Evolutionary conservation across 129 eudicot genomes (phyloP).

Genomic region (Erigeron canadensis): DNA sequence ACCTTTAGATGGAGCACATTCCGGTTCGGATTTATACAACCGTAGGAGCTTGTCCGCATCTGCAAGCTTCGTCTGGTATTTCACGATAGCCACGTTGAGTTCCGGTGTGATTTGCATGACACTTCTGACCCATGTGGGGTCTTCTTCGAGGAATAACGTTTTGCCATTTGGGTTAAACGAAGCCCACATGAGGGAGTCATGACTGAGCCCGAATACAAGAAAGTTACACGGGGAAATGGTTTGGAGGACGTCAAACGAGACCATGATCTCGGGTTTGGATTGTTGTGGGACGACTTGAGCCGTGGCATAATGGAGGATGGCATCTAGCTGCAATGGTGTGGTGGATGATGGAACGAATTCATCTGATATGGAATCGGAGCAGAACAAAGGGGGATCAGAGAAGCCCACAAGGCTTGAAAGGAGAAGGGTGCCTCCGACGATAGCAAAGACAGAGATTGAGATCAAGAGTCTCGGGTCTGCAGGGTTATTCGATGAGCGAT

Average conservation of each 20-base stretch:
- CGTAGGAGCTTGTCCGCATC: constrained; percentile 54
- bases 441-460: constrained; percentile 5
- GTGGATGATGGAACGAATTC: constrained; percentile 26
- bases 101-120: constrained; percentile 44
- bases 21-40: constrained; percentile 40
- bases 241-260: constrained; percentile 50
- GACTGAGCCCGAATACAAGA: constrained; percentile 81
- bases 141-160: constrained; percentile 85
- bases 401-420: neutral
- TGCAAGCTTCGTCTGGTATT: constrained; percentile 54
- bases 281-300: constrained; percentile 55
- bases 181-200: constrained; percentile 90
- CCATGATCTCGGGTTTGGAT: constrained; percentile 40
- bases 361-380: constrained; percentile 24
- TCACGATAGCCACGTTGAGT: constrained; percentile 44
- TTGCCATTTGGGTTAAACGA: constrained; percentile 66
- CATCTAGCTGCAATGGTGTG: constrained; percentile 43
- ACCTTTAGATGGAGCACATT: constrained; percentile 45
- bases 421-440: constrained; percentile 24
- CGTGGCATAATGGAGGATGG: constrained; percentile 73
- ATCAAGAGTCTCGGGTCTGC: constrained; percentile 20
- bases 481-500: neutral
- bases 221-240: constrained; percentile 51
- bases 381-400: constrained; percentile 25
- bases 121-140: constrained; percentile 58